phyloP scores from a whole-genome alignment of 192 early-diverging fungal species.

The Mortierella claussenii region DNA sequence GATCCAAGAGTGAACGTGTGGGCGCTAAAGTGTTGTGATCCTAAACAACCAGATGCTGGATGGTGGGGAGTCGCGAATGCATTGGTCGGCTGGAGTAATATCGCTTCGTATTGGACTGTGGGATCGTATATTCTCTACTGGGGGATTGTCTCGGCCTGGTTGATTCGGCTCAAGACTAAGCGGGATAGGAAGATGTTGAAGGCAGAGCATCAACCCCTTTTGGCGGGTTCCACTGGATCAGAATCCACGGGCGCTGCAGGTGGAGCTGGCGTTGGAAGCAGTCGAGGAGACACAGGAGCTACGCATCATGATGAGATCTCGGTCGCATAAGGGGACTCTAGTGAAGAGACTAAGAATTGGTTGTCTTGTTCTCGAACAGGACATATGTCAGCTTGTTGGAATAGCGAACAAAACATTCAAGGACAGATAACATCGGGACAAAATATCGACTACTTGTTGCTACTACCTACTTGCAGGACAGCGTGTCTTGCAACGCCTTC shows the following conservation, averaged over 20 bases:
- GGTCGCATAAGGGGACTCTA: too few relatives aligned
- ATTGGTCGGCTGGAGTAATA: constrained; percentile 81
- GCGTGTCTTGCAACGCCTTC: too few relatives aligned
- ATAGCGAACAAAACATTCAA: too few relatives aligned
- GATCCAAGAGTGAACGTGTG: constrained; percentile 69
- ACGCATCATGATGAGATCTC: too few relatives aligned
- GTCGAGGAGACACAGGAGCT: too few relatives aligned
- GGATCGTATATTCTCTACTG: constrained; percentile 85
- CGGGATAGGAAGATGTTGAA: constrained; percentile 8
- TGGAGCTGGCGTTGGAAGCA: neutral
- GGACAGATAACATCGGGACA: too few relatives aligned
- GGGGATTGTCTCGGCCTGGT: constrained; percentile 59
- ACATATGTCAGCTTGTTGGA: too few relatives aligned
- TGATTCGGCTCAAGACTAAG: constrained; percentile 62
- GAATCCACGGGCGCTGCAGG: neutral
- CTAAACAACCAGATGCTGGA: constrained; percentile 47
- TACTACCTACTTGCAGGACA: too few relatives aligned
- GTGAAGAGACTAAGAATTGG: too few relatives aligned
- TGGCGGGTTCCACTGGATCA: constrained; percentile 36
- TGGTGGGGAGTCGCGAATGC: constrained; percentile 82
- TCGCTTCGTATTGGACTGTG: constrained; percentile 58
- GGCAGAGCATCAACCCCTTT: constrained; percentile 72
- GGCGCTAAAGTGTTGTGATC: constrained; percentile 74
- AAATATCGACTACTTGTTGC: too few relatives aligned
- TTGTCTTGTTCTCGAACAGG: too few relatives aligned